Evolutionary conservation across 192 early-diverging fungal species (phyloP).

Genomic region (Coemansia sp.): DNA sequence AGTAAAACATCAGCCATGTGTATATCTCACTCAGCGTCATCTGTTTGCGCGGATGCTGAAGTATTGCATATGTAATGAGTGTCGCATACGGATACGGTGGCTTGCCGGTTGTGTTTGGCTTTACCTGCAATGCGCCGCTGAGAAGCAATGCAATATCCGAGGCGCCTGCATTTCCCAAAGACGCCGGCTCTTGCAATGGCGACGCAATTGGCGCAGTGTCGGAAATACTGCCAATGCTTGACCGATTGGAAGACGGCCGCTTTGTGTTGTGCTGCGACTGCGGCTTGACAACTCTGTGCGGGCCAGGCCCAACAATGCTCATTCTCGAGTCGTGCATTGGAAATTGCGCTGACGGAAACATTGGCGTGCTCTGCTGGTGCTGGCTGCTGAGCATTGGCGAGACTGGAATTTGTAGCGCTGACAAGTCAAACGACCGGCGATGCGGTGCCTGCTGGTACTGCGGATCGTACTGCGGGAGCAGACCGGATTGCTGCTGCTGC

Average conservation of each 20-base stretch:
- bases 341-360: not conserved
- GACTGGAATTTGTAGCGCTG: conserved; percentile 14
- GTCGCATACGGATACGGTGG: conserved; percentile 83
- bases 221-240: conserved; percentile 3
- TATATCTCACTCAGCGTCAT: conserved; percentile 87
- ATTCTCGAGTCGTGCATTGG: conserved; percentile 5
- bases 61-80: conserved; percentile 79
- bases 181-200: conserved; percentile 9
- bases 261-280: conserved; percentile 9
- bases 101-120: conserved; percentile 54
- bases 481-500: not conserved
- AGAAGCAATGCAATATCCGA: conserved; percentile 49
- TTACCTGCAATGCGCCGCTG: conserved; percentile 44
- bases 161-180: conserved; percentile 8
- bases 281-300: not conserved
- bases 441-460: conserved; percentile 16
- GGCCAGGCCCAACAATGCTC: not conserved
- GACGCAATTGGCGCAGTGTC: conserved; percentile 7
- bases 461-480: conserved; percentile 5
- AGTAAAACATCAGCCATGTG: conserved; percentile 71
- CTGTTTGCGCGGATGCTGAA: conserved; percentile 59
- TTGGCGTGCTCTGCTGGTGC: not conserved
- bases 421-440: conserved; percentile 33
- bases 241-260: conserved; percentile 8
- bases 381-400: conserved; percentile 1